Conservation (phyloP, 139 green algal species). For the Pleodorina starrii region DNA sequence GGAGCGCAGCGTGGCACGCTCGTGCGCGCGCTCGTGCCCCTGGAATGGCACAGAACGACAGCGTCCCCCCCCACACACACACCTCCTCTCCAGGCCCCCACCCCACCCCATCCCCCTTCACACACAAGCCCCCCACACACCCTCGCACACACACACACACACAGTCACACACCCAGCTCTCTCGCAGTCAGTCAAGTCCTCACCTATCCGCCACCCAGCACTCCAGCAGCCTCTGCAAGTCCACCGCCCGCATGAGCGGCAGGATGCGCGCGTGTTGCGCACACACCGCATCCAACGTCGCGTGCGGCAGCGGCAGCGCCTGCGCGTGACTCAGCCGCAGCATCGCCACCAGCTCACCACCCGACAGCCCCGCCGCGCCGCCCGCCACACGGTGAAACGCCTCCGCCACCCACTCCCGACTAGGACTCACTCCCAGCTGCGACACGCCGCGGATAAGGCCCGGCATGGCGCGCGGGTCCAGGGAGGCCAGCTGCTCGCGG, state of each 20-base stretch:
- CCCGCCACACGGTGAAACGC: not conserved
- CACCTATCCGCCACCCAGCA: slow-evolving; percentile 48
- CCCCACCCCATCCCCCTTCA: too few species aligned
- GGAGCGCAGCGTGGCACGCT: too few species aligned
- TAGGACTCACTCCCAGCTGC: not conserved
- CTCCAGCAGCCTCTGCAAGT: slow-evolving; percentile 36
- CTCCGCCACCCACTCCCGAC: slow-evolving; percentile 30
- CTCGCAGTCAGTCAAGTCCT: not conserved
- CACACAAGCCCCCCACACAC: too few species aligned
- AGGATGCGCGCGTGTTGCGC: slow-evolving; percentile 28
- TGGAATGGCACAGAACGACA: too few species aligned
- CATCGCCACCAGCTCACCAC: slow-evolving; percentile 40
- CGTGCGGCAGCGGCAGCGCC: slow-evolving; percentile 8
- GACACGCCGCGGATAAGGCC: not conserved
- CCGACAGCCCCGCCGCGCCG: not conserved
- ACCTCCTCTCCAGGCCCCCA: too few species aligned
- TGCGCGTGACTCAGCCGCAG: slow-evolving; percentile 35
- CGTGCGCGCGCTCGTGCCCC: too few species aligned
- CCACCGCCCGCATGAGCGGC: slow-evolving; percentile 44
- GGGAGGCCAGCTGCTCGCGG: not conserved
- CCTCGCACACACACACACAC: too few species aligned
- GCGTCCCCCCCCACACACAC: too few species aligned
- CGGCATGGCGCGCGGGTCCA: slow-evolving; percentile 9
- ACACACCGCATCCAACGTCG: slow-evolving; percentile 41
- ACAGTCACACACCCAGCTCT: too few species aligned